Conservation (phyloP, 2,329 filamentous ascomycete species). For the Fusarium hainanense region DNA sequence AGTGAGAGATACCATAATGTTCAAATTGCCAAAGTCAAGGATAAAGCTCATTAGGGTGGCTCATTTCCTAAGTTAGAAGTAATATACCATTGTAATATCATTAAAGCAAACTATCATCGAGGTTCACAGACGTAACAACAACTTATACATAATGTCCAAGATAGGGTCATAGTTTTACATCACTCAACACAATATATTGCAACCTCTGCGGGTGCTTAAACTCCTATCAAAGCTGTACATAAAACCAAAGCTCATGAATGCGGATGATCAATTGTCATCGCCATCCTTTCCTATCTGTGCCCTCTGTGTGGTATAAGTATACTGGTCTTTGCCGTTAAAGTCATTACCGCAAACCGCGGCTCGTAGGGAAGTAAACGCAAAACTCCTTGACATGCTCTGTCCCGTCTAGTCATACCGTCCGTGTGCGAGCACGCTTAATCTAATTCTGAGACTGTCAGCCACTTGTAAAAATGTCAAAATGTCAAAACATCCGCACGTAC, state of each 20-base stretch:
- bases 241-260: constrained; percentile 31
- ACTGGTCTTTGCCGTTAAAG: constrained; percentile 40
- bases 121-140: background rate
- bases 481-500: constrained; percentile 15
- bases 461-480: background rate
- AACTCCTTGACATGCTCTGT: constrained; percentile 36
- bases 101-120: background rate
- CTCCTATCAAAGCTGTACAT: constrained; percentile 26
- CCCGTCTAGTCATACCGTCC: constrained; percentile 34
- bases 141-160: background rate
- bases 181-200: constrained; percentile 17
- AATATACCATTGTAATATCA: constrained; percentile 22
- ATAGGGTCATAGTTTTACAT: background rate
- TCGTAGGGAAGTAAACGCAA: constrained; percentile 25
- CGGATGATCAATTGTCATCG: constrained; percentile 22
- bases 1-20: background rate
- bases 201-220: constrained; percentile 4
- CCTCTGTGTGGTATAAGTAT: constrained; percentile 33
- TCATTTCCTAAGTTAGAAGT: constrained; percentile 6
- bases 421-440: constrained; percentile 24
- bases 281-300: constrained; percentile 27
- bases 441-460: constrained; percentile 29
- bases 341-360: constrained; percentile 34
- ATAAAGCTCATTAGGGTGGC: background rate
- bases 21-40: background rate